Evolutionary conservation across 2,329 filamentous ascomycete species (phyloP).

Genomic region (Trichoderma cornu-damae): DNA sequence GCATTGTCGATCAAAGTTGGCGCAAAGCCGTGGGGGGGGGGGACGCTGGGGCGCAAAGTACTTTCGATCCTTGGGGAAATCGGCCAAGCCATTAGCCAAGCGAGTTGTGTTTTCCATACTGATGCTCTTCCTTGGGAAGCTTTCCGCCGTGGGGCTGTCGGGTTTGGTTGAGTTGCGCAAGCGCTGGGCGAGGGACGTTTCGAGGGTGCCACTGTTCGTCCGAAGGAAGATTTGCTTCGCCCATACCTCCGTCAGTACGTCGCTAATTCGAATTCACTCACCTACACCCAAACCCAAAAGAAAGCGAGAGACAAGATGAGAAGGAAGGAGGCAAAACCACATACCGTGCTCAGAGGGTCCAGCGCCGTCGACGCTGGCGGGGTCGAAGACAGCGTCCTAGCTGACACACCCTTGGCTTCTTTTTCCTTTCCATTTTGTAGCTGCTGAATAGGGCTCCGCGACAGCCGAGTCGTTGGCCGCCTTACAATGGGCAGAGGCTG

Average conservation of each 20-base stretch:
- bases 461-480: constrained; percentile 25
- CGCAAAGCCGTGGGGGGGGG: no score
- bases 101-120: constrained; percentile 41
- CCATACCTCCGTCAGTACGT: neutral
- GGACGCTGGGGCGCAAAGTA: constrained; percentile 30
- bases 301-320: no score
- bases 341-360: constrained; percentile 37
- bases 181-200: constrained; percentile 49
- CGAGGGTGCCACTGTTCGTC: constrained; percentile 33
- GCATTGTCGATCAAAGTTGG: constrained; percentile 7
- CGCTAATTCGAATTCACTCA: no score
- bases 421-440: constrained; percentile 40
- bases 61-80: constrained; percentile 60
- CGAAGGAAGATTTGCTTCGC: constrained; percentile 38
- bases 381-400: constrained; percentile 26
- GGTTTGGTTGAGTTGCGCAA: constrained; percentile 48
- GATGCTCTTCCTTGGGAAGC: constrained; percentile 36
- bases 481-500: constrained; percentile 22
- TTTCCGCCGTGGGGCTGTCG: constrained; percentile 47
- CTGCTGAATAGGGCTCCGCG: constrained; percentile 59
- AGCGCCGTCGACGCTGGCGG: constrained; percentile 29
- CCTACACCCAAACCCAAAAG: neutral
- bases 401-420: constrained; percentile 27
- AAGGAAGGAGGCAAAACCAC: constrained; percentile 17
- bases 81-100: constrained; percentile 36